Base-by-base conservation (phyloP, 1,284 basidiomycete species). In the Vanrija sp. region DNA sequence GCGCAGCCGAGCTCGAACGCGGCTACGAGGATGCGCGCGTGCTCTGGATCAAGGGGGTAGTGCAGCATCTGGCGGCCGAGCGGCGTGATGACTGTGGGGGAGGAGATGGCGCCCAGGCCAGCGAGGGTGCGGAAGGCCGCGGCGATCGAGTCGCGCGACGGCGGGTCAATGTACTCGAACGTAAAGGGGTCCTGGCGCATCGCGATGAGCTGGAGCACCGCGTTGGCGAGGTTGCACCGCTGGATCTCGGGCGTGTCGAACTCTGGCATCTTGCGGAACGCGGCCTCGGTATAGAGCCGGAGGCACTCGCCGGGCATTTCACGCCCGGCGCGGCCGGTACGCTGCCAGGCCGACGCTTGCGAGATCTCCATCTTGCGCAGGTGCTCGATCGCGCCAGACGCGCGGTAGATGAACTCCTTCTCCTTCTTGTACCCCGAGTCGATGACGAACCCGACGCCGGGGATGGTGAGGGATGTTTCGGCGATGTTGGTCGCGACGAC, bases 401-500 rank as follows among this genome's bases (percentile, higher is more conserved):
- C 60, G 36, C 84, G 79, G 41, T 85, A 83, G 41, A 90, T 71
- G 72, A 88, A 94, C 53, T 87, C 82, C 75, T 96, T 96, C 75
- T 98, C 93, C 75, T 99, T 99, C 66, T 88, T 90, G 73, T 94
- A 87, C 0, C 93, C 93, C 0, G 89, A 87, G 74, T 99, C 95
- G 45, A 99, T 87, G 7, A 99, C 95, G 71, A 91, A 98, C 54
- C 84, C 87, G 51, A 98, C 87, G 2, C 94, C 94, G 5, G 94
- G 92, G 65, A 99, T 96, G 4, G 95, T 98, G 72, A 99, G 89
- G 20, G 89, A 92, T 0, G 96, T 98, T 75, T 98, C 95, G n/a
- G 95, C 93, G 49, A 97, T 92, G 73, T 96, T 97, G 15, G 93
- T 97, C 0, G 92, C 87, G 24, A 98, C 80, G 53, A 98, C 90